Percentiles rank a stretch among this genome's conserved stretches.
These are phyloP conservation scores for Moniliophthora roreri DNA, from an alignment of 1,284 basidiomycete species.

Conservation along the genomic window DNA sequence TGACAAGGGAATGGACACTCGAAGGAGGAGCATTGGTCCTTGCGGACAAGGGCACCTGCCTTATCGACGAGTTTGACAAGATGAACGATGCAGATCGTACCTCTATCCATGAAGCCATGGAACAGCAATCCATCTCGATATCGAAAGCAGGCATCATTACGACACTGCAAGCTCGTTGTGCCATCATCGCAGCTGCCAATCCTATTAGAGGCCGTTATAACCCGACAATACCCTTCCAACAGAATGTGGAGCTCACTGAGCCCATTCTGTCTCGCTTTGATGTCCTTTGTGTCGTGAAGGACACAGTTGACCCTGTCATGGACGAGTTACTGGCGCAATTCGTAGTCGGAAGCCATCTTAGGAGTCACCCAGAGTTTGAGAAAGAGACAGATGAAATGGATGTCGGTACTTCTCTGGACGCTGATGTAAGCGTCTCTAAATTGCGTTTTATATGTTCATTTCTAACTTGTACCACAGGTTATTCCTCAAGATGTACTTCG, in stretches of 20 bases:
- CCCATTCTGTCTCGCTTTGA: conserved; percentile 99
- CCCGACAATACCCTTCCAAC: conserved; percentile 96
- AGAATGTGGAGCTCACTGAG: conserved; percentile 98
- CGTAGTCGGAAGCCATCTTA: conserved; percentile 93
- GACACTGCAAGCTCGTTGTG: conserved; percentile 94
- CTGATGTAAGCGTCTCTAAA: conserved; percentile 65
- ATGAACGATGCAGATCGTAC: conserved; percentile 99
- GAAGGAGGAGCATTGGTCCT: conserved; percentile 97
- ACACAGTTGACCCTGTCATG: conserved; percentile 94
- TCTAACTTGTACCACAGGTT: conserved; percentile 52
- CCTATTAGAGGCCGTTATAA: conserved; percentile 96
- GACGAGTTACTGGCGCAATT: conserved; percentile 97
- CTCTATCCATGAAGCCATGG: conserved; percentile 99
- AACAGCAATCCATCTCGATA: conserved; percentile 99
- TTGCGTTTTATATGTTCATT: background rate
- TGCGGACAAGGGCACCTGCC: conserved; percentile 97
- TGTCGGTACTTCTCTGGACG: conserved; percentile 87
- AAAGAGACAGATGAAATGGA: conserved; percentile 84
- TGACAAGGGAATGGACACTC: conserved; percentile 97
- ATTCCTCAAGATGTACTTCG: conserved; percentile 97
- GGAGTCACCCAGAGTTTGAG: conserved; percentile 94
- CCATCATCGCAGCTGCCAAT: conserved; percentile 97
- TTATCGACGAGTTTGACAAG: conserved; percentile 99
- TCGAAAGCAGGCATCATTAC: conserved; percentile 99
- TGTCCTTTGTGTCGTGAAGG: conserved; percentile 97